Percentiles rank a stretch among this genome's conserved stretches.
phyloP scores from a whole-genome alignment of 139 green algal genomes.

The Tetraselmis striata region DNA sequence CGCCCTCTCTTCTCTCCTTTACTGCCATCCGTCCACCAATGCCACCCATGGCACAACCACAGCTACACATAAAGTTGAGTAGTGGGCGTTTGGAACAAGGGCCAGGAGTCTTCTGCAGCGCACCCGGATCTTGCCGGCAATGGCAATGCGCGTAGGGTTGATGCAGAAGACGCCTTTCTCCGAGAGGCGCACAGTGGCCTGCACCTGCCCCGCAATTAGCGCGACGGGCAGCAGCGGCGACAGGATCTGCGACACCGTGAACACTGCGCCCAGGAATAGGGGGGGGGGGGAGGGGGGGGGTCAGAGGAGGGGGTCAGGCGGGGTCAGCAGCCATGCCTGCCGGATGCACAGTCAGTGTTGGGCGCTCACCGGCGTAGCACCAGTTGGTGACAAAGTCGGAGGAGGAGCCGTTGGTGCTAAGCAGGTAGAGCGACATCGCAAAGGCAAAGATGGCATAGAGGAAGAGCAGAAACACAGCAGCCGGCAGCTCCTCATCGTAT shows the following conservation, averaged over 20 bases:
- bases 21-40: too few species aligned
- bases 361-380: slow-evolving; percentile 3
- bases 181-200: slow-evolving; percentile 5
- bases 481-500: slow-evolving; percentile 20
- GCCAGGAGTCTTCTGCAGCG: too few species aligned
- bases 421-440: slow-evolving; percentile 8
- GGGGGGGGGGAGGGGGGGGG: too few species aligned
- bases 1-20: too few species aligned
- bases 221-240: slow-evolving; percentile 18
- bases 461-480: slow-evolving; percentile 9
- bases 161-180: slow-evolving; percentile 12
- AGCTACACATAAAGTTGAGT: too few species aligned
- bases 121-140: slow-evolving; percentile 10
- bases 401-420: slow-evolving; percentile 6
- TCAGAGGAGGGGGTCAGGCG: too few species aligned
- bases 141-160: slow-evolving; percentile 10
- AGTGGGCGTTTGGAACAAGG: too few species aligned
- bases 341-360: not conserved
- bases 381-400: slow-evolving; percentile 13
- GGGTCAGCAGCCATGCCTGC: not conserved
- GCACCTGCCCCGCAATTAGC: slow-evolving; percentile 11
- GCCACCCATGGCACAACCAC: too few species aligned
- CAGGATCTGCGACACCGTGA: slow-evolving; percentile 11
- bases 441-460: slow-evolving; percentile 7
- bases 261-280: not conserved